Evolutionary conservation across 352 stramenopile genomes (phyloP).

Genomic region (Phytopythium helicoides): DNA sequence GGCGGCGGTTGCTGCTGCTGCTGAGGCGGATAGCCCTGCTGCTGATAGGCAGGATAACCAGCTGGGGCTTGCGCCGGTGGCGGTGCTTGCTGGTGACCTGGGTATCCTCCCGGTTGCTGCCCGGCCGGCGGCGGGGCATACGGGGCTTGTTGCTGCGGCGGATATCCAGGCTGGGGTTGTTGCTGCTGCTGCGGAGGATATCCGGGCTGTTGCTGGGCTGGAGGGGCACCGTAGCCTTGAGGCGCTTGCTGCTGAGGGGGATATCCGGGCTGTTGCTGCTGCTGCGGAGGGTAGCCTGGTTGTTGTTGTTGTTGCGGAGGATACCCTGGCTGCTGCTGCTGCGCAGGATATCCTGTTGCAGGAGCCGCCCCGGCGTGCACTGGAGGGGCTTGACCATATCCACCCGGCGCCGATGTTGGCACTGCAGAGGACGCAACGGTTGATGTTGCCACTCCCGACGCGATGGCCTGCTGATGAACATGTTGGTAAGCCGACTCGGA

Average conservation of each 20-base stretch:
- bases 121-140: constrained; percentile 19
- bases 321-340: constrained; percentile 8
- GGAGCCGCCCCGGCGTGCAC: constrained; percentile 10
- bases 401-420: constrained; percentile 12
- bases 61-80: constrained; percentile 2
- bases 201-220: constrained; percentile 20
- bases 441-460: not conserved
- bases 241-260: constrained; percentile 12
- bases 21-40: constrained; percentile 17
- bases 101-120: constrained; percentile 16
- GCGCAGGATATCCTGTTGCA: constrained; percentile 13
- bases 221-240: constrained; percentile 20
- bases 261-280: constrained; percentile 21
- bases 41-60: constrained; percentile 14
- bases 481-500: not conserved
- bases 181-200: constrained; percentile 29
- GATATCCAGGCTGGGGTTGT: constrained; percentile 18
- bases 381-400: constrained; percentile 12
- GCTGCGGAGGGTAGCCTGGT: constrained; percentile 23
- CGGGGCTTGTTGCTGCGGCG: constrained; percentile 21
- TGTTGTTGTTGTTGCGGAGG: constrained; percentile 3
- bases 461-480: not conserved
- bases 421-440: not conserved
- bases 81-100: constrained; percentile 9
- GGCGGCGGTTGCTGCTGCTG: constrained; percentile 6